Evolutionary conservation across 768 basidiomycete species (phyloP).

Genomic region (Lentinula lateritia): DNA sequence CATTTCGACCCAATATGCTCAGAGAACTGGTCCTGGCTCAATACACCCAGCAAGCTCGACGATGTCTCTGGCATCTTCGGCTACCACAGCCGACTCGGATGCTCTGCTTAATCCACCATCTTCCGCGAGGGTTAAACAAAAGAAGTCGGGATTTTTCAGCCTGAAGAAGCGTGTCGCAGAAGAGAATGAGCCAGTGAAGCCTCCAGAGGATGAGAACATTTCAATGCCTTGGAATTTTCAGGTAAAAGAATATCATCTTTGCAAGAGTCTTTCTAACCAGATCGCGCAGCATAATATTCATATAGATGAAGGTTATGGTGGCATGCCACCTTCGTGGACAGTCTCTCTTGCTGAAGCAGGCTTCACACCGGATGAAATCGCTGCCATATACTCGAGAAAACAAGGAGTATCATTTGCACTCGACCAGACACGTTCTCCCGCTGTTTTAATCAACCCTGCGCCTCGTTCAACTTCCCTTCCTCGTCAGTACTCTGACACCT

Average conservation of each 20-base stretch:
- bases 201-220: constrained; percentile 47
- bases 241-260: constrained; percentile 28
- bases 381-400: constrained; percentile 45
- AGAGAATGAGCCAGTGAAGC: constrained; percentile 8
- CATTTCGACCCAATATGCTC: constrained; percentile 33
- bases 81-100: constrained; percentile 18
- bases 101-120: constrained; percentile 8
- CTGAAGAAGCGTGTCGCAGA: constrained; percentile 15
- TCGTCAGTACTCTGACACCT: constrained; percentile 26
- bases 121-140: constrained; percentile 24
- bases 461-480: constrained; percentile 32
- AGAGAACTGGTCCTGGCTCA: constrained; percentile 27
- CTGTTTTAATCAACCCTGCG: constrained; percentile 22
- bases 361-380: constrained; percentile 66
- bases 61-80: constrained; percentile 31
- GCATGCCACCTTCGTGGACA: constrained; percentile 73
- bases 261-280: background rate
- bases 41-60: constrained; percentile 28
- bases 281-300: constrained; percentile 65
- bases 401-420: constrained; percentile 27
- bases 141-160: constrained; percentile 33
- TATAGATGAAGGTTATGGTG: constrained; percentile 69
- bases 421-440: constrained; percentile 30
- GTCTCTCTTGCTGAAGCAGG: constrained; percentile 55
- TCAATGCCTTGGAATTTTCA: constrained; percentile 74